Base-by-base conservation (phyloP, 2,329 filamentous ascomycete species). In the Penicillium sp. region DNA sequence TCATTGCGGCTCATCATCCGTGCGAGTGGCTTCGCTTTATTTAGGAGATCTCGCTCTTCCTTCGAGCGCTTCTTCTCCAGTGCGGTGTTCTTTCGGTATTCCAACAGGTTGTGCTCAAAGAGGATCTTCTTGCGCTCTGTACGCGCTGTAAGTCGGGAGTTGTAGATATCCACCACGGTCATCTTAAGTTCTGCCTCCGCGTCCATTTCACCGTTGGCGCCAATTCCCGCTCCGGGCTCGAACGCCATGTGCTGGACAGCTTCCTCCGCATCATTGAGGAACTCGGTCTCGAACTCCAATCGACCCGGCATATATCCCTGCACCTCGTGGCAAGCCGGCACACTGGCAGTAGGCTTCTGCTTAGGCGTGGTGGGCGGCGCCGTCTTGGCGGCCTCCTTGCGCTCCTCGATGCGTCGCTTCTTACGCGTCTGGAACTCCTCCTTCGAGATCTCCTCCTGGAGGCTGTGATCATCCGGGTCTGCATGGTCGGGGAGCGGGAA, bases 221-320 rank as follows among this genome's bases (percentile, higher is more conserved):
- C 95, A 60, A 95, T 80, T 51, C 94, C 94, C 73, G 96, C 92
- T 24, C 94, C 94, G 0, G 94, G 92, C 51, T 97, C 92, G 65
- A 99, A 99, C 58, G 95, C 89, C 92, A 99, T 97, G 57, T 95
- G 86, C 70, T 99, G 94, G 2, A 99, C 94, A 0, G 92, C 92
- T 74, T 97, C 95, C 75, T 99, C 94, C 0, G 94, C 94, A 65
- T 99, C 94, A 65, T 99, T 99, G 66, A 92, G 89, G 68, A 96
- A 94, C 65, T 99, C 94, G 0, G 90, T 96, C 78, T 99, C 94
- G 58, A 99, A 99, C 67, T 99, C 94, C 58, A 99, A 74, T 36
- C 94, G 90, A 40, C 94, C 94, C 3, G 94, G 94, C 94, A 99
- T 99, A 70, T 95, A 99, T 3, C 94, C 94, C 72, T 96, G 91